These are phyloP conservation scores for Cadophora sp. DNA, from an alignment of 2,329 filamentous ascomycete species.

Conservation along the genomic window DNA sequence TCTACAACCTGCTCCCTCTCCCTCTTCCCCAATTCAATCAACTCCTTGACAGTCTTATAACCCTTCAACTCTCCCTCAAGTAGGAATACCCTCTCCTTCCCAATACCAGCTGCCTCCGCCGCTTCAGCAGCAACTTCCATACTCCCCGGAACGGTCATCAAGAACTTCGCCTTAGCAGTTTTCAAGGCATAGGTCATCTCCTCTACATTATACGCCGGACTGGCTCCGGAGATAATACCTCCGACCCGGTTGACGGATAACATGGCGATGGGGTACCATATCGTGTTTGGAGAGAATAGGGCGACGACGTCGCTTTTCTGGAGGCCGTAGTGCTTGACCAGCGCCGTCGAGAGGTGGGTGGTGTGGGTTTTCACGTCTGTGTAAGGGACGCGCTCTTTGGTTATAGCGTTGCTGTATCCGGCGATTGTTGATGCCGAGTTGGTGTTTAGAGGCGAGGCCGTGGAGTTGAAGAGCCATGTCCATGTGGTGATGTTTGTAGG, in stretches of 20 bases:
- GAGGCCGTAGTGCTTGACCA: slow-evolving; percentile 62
- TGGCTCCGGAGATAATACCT: slow-evolving; percentile 66
- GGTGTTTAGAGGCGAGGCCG: slow-evolving; percentile 52
- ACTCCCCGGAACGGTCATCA: slow-evolving; percentile 62
- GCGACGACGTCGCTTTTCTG: slow-evolving; percentile 61
- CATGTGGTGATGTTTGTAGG: slow-evolving; percentile 62
- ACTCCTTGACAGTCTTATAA: slow-evolving; percentile 55
- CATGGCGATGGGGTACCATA: slow-evolving; percentile 72
- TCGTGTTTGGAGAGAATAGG: slow-evolving; percentile 68
- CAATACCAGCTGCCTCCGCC: slow-evolving; percentile 60
- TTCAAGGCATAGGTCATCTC: slow-evolving; percentile 72
- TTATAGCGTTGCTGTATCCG: slow-evolving; percentile 62
- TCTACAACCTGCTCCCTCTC: slow-evolving; percentile 52
- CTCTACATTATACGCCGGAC: slow-evolving; percentile 70
- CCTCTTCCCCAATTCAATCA: slow-evolving; percentile 45
- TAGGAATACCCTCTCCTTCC: slow-evolving; percentile 59
- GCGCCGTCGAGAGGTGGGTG: slow-evolving; percentile 64
- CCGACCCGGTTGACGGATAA: slow-evolving; percentile 58
- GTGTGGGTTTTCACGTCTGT: slow-evolving; percentile 62
- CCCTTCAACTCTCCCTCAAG: slow-evolving; percentile 60
- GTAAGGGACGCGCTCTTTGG: slow-evolving; percentile 64
- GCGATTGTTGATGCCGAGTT: slow-evolving; percentile 38
- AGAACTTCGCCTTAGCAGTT: slow-evolving; percentile 61
- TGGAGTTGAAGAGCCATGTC: slow-evolving; percentile 67
- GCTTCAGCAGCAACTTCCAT: slow-evolving; percentile 61